These are phyloP conservation scores for Backusella westeae DNA, from an alignment of 192 early-diverging fungal genomes.

Conservation along the genomic window DNA sequence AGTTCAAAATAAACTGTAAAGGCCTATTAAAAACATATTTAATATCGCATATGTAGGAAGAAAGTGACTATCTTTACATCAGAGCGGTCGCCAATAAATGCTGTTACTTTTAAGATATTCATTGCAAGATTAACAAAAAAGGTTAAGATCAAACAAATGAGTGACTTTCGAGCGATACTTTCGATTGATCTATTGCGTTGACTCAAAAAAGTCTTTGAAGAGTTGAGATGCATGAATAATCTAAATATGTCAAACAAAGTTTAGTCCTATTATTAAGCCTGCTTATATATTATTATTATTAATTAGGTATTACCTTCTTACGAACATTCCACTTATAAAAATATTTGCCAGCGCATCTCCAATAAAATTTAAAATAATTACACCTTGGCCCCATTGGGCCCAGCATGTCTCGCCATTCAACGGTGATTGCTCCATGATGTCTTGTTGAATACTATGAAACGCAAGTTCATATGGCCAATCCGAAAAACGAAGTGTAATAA, in stretches of 20 bases:
- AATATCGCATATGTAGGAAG: background rate
- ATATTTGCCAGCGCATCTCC: constrained; percentile 28
- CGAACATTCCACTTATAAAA: constrained; percentile 34
- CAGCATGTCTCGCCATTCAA: constrained; percentile 17
- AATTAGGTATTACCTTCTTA: constrained; percentile 12
- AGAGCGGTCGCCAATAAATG: constrained; percentile 20
- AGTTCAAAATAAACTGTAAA: constrained; percentile 29
- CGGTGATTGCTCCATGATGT: background rate
- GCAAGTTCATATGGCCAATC: constrained; percentile 29
- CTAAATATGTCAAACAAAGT: background rate
- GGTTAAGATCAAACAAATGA: constrained; percentile 30
- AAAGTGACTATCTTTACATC: constrained; percentile 15
- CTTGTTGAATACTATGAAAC: constrained; percentile 13
- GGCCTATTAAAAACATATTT: constrained; percentile 15
- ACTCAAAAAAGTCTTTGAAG: constrained; percentile 6
- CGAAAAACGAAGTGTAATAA: constrained; percentile 22
- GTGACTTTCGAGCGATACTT: constrained; percentile 25
- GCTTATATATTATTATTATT: background rate
- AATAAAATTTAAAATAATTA: constrained; percentile 32
- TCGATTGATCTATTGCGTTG: constrained; percentile 25
- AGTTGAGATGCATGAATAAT: constrained; percentile 22
- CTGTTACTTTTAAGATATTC: constrained; percentile 35
- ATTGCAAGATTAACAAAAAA: constrained; percentile 31
- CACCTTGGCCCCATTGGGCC: constrained; percentile 25
- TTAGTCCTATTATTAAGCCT: background rate